phyloP scores from a whole-genome alignment of 495 filamentous ascomycete genomes.

The Glonium stellatum region DNA sequence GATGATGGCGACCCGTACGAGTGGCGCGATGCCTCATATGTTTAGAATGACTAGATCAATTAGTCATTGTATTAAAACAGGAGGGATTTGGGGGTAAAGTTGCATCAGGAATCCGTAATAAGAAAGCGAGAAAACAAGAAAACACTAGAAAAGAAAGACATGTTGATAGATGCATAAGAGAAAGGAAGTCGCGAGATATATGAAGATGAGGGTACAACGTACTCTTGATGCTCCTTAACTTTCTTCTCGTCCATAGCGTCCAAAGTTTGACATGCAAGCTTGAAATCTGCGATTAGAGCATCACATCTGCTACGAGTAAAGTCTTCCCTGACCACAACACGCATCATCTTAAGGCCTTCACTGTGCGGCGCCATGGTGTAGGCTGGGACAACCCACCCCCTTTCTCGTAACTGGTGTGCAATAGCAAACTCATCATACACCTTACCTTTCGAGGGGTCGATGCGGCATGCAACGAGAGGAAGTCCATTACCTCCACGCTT shows the following conservation, averaged over 20 bases:
- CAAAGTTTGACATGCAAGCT: conserved; percentile 58
- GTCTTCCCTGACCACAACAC: conserved; percentile 83
- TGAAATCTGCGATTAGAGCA: conserved; percentile 63
- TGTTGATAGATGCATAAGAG: conserved; percentile 1
- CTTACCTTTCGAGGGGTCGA: conserved; percentile 51
- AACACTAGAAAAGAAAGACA: not conserved
- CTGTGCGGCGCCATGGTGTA: conserved; percentile 92
- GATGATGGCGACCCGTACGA: conserved; percentile 39
- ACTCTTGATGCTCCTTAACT: conserved; percentile 58
- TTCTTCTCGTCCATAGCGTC: conserved; percentile 64
- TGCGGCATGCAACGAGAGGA: conserved; percentile 78
- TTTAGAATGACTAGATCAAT: conserved; percentile 1
- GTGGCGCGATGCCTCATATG: not conserved
- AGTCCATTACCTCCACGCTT: conserved; percentile 65
- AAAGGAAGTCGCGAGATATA: not conserved
- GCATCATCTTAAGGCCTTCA: conserved; percentile 71
- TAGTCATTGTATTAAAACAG: not conserved
- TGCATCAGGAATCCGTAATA: too few relatives aligned
- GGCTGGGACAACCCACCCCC: conserved; percentile 86
- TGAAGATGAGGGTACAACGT: conserved; percentile 27
- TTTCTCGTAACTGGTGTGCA: conserved; percentile 72
- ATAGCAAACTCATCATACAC: conserved; percentile 65
- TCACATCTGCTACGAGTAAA: conserved; percentile 74
- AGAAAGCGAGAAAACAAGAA: too few relatives aligned
- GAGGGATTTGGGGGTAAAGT: not conserved